Evolutionary conservation across 2,329 filamentous ascomycete genomes (phyloP).

Genomic region (Ceratocystis ficicola): DNA sequence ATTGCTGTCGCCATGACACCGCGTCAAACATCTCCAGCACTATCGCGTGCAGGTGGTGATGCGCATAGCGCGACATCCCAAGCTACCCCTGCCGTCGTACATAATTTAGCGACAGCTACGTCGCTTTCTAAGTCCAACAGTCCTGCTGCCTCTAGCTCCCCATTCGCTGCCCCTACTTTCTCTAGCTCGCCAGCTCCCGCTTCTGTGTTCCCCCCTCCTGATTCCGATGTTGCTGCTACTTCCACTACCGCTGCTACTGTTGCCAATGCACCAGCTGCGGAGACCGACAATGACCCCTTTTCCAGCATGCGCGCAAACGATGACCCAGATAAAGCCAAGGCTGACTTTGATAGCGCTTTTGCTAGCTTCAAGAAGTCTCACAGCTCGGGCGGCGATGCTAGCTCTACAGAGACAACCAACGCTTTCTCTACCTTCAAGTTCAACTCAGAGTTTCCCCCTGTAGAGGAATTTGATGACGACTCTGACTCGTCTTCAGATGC

Average conservation of each 20-base stretch:
- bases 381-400: constrained; percentile 34
- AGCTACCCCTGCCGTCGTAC: constrained; percentile 28
- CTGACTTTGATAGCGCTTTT: constrained; percentile 78
- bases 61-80: constrained; percentile 16
- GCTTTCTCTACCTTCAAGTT: constrained; percentile 41
- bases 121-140: constrained; percentile 22
- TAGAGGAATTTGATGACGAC: constrained; percentile 76
- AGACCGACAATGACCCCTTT: constrained; percentile 12
- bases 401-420: constrained; percentile 27
- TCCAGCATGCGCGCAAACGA: constrained; percentile 35
- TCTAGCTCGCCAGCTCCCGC: constrained; percentile 14
- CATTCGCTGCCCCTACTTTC: constrained; percentile 8
- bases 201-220: constrained; percentile 24
- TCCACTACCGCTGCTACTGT: constrained; percentile 7
- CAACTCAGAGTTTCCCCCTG: constrained; percentile 79
- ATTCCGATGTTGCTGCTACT: constrained; percentile 19
- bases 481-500: constrained; percentile 67
- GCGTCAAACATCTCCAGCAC: constrained; percentile 62
- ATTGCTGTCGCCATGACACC: constrained; percentile 43
- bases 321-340: constrained; percentile 52
- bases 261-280: not conserved
- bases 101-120: constrained; percentile 26
- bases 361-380: constrained; percentile 54
- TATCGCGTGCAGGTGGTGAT: constrained; percentile 36
- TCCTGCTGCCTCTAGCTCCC: constrained; percentile 16